Base-by-base conservation (phyloP, 2,329 filamentous ascomycete species). In the Penicillium sp. region DNA sequence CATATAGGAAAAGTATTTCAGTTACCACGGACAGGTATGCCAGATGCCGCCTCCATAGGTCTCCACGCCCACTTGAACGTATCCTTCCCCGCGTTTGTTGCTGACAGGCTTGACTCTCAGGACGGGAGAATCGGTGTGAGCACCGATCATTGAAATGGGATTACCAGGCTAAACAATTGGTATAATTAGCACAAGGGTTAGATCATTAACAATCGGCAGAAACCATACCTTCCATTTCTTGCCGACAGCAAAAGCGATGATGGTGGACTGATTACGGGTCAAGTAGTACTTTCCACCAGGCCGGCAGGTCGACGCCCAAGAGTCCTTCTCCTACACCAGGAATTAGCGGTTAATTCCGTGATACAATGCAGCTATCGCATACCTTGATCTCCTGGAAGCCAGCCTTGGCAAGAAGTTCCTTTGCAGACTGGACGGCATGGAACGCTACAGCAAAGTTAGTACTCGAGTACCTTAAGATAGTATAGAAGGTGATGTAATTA, bases 261-360 rank as follows among this genome's bases (percentile, higher is more conserved):
- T 87, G 43, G 91, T 94, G 24, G 89, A 95, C 51, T 81, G 84
- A 73, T 97, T 97, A 57, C 91, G 85, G 42, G 91, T 97, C 63
- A 96, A 81, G 73, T 90, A 96, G 77, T 97, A 97, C 72, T 94
- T 96, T 56, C 91, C 90, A 55, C 91, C 90, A 21, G 89, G 88
- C 49, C 82, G 80, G 54, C 95, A 79, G 40, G 78, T 81, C 1
- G 84, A 82, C 13, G 85, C 80, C 91, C 93, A 97, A 41, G 86
- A 83, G 64, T 96, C 88, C 61, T 87, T 86, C 72, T 97, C 91
- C 76, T 83, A 50, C 28, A 45, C 35, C n/a, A 9, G 40, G 43
- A 41, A 21, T n/a, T 26, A 19, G 35, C 7, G 24, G 33, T 22
- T 31, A 13, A 40, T 17, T 21, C 13, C 8, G 29, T 50, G n/a